phyloP scores from a whole-genome alignment of 2,329 filamentous ascomycete species.

The Cercospora sp. region DNA sequence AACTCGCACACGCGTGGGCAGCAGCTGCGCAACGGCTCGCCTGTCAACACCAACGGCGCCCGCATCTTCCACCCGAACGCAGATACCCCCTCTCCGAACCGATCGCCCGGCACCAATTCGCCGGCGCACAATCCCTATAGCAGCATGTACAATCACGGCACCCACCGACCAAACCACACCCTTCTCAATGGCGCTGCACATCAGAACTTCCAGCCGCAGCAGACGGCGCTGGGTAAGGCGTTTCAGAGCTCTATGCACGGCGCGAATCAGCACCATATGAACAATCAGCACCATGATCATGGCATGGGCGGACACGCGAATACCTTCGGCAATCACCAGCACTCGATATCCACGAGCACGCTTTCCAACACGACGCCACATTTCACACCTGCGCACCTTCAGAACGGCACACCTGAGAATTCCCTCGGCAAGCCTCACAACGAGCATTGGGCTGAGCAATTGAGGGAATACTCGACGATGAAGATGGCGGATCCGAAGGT shows the following conservation, averaged over 20 bases:
- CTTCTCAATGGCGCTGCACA: conserved; percentile 71
- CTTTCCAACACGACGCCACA: conserved; percentile 66
- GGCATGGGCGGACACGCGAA: conserved; percentile 56
- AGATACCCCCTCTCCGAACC: conserved; percentile 59
- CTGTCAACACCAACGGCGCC: conserved; percentile 41
- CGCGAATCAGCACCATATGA: conserved; percentile 40
- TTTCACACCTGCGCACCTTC: conserved; percentile 59
- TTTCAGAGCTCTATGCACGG: conserved; percentile 62
- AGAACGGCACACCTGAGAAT: conserved; percentile 59
- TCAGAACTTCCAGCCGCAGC: conserved; percentile 53
- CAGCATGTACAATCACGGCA: conserved; percentile 70
- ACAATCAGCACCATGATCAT: conserved; percentile 49
- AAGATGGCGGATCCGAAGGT: conserved; percentile 42
- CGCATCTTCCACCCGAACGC: conserved; percentile 47
- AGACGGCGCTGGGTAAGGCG: conserved; percentile 65
- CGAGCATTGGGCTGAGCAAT: conserved; percentile 84
- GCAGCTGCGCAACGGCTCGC: conserved; percentile 50
- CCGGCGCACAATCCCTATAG: conserved; percentile 64
- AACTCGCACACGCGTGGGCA: conserved; percentile 48
- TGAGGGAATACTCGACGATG: conserved; percentile 52
- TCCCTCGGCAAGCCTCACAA: conserved; percentile 57
- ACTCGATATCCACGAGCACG: conserved; percentile 60
- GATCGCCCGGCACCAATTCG: conserved; percentile 56
- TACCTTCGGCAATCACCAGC: conserved; percentile 60
- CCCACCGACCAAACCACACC: conserved; percentile 67